These are phyloP conservation scores for Circinella umbellata DNA, from an alignment of 371 early-diverging fungal species.

Conservation along the genomic window DNA sequence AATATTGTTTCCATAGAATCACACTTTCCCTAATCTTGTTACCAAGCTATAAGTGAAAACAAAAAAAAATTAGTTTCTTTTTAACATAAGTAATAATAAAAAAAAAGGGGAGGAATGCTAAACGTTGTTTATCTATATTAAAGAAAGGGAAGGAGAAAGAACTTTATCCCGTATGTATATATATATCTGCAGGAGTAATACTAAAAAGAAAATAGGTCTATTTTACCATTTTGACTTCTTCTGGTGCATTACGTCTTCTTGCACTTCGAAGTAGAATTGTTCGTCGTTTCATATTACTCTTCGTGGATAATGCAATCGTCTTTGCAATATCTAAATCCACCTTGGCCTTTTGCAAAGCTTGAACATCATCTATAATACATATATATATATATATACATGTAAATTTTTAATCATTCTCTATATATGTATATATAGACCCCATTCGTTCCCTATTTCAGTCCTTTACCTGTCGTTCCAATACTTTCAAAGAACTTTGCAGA, in stretches of 20 bases:
- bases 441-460: too few species aligned
- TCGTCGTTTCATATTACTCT: slow-evolving; percentile 50
- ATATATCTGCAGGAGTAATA: too few species aligned
- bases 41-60: slow-evolving; percentile 26
- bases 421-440: too few species aligned
- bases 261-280: slow-evolving; percentile 34
- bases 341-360: slow-evolving; percentile 50
- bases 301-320: slow-evolving; percentile 50
- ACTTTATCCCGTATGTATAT: neutral
- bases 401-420: too few species aligned
- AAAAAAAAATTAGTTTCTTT: neutral
- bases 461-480: slow-evolving; percentile 47
- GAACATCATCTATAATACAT: slow-evolving; percentile 39
- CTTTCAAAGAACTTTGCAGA: slow-evolving; percentile 48
- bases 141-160: neutral
- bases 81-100: neutral
- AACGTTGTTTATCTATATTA: too few species aligned
- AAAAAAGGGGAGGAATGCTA: neutral
- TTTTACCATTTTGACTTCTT: slow-evolving; percentile 40
- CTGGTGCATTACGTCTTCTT: slow-evolving; percentile 29
- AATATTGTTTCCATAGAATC: slow-evolving; percentile 36
- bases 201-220: neutral
- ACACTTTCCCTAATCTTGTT: slow-evolving; percentile 36
- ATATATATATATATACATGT: neutral
- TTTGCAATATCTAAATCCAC: slow-evolving; percentile 55